These are phyloP conservation scores for Podaxis mareebaensis DNA, from an alignment of 768 basidiomycete species.

Conservation along the genomic window DNA sequence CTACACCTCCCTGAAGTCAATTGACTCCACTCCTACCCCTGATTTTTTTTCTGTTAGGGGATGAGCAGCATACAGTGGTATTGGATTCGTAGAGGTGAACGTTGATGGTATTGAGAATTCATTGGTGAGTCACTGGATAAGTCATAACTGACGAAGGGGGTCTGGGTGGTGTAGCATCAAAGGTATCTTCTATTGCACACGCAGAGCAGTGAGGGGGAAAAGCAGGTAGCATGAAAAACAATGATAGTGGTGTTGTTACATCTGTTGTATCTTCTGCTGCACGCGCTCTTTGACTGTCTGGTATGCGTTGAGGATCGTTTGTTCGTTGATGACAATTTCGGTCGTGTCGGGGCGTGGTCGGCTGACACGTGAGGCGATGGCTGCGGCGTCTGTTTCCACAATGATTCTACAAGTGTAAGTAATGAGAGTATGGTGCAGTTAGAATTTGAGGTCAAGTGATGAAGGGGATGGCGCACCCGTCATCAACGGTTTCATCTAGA, in stretches of 20 bases:
- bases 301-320: conserved; percentile 92
- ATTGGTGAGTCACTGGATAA: too few species aligned
- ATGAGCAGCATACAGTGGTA: too few species aligned
- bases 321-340: conserved; percentile 98
- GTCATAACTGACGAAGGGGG: too few species aligned
- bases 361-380: conserved; percentile 95
- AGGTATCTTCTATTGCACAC: conserved; percentile 14
- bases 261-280: conserved; percentile 78
- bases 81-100: too few species aligned
- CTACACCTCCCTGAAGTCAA: too few species aligned
- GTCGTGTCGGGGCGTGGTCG: conserved; percentile 90
- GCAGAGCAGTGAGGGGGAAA: neutral
- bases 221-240: neutral
- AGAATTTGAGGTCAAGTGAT: neutral
- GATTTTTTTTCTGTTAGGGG: too few species aligned
- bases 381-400: conserved; percentile 92
- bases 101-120: too few species aligned
- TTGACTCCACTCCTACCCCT: too few species aligned
- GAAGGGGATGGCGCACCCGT: conserved; percentile 67
- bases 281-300: conserved; percentile 86
- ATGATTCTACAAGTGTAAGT: conserved; percentile 65
- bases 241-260: conserved; percentile 39
- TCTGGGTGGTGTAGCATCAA: neutral
- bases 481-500: conserved; percentile 96
- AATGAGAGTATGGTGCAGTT: neutral